A percentile compares a stretch with the other conserved stretches of the same genome.
Conservation (phyloP, 768 basidiomycete species). For the Trametes gibbosa region DNA sequence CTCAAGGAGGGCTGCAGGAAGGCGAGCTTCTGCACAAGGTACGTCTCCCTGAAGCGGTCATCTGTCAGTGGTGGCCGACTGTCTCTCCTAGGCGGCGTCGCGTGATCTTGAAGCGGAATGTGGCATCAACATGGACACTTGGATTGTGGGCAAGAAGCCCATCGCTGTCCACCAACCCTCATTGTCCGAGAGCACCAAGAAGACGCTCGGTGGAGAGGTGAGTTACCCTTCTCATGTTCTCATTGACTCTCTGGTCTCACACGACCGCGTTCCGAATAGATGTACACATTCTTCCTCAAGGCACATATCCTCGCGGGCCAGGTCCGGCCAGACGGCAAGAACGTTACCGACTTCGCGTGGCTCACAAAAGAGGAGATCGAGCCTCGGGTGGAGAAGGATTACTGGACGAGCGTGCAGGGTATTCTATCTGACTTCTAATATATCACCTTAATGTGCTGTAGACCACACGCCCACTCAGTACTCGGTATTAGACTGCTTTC, state of each 20-base stretch:
- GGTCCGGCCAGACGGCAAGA: conserved; percentile 53
- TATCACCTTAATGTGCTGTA: conserved; percentile 15
- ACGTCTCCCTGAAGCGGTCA: background rate
- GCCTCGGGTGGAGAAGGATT: conserved; percentile 58
- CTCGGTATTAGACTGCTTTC: conserved; percentile 2
- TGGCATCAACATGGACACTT: conserved; percentile 85
- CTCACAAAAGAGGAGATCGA: conserved; percentile 90
- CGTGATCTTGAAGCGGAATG: conserved; percentile 68
- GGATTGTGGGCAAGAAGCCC: conserved; percentile 90
- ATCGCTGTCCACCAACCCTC: conserved; percentile 72
- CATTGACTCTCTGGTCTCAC: background rate
- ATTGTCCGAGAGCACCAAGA: conserved; percentile 23
- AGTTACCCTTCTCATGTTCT: background rate
- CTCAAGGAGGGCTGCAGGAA: conserved; percentile 58
- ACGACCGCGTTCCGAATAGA: conserved; percentile 39
- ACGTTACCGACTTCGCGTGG: conserved; percentile 83
- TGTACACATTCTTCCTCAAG: conserved; percentile 86
- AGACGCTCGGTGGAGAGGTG: conserved; percentile 17
- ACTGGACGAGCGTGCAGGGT: conserved; percentile 78
- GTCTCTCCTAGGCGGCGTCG: conserved; percentile 59
- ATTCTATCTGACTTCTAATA: conserved; percentile 67
- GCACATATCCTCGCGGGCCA: conserved; percentile 91
- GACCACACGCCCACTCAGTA: conserved; percentile 5
- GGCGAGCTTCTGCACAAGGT: conserved; percentile 81
- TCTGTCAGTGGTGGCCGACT: conserved; percentile 8